Evolutionary conservation across 2,329 filamentous ascomycete genomes (phyloP).

Genomic region (Chaetomiaceae sp.): DNA sequence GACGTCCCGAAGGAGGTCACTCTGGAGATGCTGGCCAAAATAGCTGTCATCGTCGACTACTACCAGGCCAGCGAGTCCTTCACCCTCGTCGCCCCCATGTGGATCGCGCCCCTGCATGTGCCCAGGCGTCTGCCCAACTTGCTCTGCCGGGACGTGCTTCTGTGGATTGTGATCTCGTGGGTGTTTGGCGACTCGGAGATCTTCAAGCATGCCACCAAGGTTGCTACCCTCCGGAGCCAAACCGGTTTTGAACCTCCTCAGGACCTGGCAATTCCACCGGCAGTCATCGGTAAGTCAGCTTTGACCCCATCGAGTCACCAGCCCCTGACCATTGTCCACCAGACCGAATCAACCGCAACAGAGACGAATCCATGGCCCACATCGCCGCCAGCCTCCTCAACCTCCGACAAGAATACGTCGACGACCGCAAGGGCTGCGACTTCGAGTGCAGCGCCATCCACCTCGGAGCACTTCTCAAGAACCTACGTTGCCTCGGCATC

Average conservation of each 20-base stretch:
- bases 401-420: background rate
- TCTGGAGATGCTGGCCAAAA: slow-evolving; percentile 8
- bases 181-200: background rate
- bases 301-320: too few species aligned
- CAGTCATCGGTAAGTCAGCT: too few species aligned
- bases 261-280: too few species aligned
- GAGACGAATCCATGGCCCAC: background rate
- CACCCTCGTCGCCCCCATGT: background rate
- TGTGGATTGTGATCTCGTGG: background rate
- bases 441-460: background rate
- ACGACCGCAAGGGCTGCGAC: background rate
- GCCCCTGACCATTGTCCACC: too few species aligned
- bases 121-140: background rate
- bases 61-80: background rate
- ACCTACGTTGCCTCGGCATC: background rate
- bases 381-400: background rate
- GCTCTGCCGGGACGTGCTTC: background rate
- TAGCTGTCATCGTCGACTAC: slow-evolving; percentile 12
- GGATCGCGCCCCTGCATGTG: background rate
- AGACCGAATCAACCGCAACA: background rate
- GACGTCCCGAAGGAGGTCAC: background rate
- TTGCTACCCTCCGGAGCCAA: background rate
- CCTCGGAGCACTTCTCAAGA: background rate
- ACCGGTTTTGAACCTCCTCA: too few species aligned
- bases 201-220: background rate